Base-by-base conservation (phyloP, 495 filamentous ascomycete genomes). In the Hypoxylon subgilvum region DNA sequence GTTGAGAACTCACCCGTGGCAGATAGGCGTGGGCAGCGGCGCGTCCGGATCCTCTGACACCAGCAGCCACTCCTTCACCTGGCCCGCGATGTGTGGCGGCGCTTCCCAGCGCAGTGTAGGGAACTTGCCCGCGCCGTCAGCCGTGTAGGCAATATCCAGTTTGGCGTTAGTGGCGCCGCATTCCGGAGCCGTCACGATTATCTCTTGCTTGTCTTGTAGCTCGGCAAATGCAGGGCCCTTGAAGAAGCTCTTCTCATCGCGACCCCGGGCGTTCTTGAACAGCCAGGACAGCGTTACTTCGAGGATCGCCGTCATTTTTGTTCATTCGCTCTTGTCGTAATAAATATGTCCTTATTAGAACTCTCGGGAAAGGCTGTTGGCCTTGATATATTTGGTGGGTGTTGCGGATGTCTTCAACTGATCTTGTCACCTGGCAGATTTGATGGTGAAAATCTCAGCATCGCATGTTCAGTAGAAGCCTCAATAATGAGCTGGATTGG, bases 31-130 rank as follows among this genome's bases (percentile, higher is more conserved):
- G 3, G 76, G 72, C 35, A 81, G 28, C 1, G 81, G 77, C 13
- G 75, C 75, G 58, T 84, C 79, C 0, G 79, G 76, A 40, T 84
- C 79, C 56, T 82, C 77, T 28, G 72, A 70, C 23, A 81, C 56
- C 5, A 84, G 50, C 2, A 83, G 60, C 61, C 76, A 83, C 55
- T 83, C 66, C 38, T 73, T 73, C 4, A 76, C 73, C 4, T 71
- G 44, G 16, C 58, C 48, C 1, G 63, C 57, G n/a, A 74, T 65
- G 13, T 57, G 46, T 10, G 56, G 40, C 16, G 62, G 58, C n/a
- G 41, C 66, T 12, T 54, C 58, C 79, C 76, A 82, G 13, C 57
- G 69, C 31, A 83, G 49, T 1, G 68, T 61, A 8, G 79, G 80
- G 38, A 81, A 74, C n/a, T 62, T 64, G 7, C 77, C 76, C 0